Evolutionary conservation across 192 early-diverging fungal genomes (phyloP), one percentile per base, ranked within the genome.

Genomic region (Coemansia sp.): DNA sequence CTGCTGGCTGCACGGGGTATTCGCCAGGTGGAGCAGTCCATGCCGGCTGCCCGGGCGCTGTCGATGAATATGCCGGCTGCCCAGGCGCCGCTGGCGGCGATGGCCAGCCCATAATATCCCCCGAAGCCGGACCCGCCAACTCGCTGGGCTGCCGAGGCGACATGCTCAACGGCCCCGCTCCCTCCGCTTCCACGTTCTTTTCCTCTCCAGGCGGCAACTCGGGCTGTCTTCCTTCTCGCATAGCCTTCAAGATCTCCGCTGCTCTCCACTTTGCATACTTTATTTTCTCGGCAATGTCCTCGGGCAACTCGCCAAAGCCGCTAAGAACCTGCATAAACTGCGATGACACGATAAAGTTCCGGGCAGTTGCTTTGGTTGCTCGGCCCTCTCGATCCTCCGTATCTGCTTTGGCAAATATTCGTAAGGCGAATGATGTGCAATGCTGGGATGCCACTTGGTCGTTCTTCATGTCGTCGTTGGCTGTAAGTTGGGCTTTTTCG

Each of bases 211-310:
- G 82, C 47, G 86, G 85, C 28, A 82, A 66, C 2, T 45, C 64
- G 16, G 93, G 92, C 12, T 40, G 52, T 23, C 89, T 80, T 3
- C 95, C 96, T 62, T 96, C 94, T 14, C 88, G 77, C 15, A 94
- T 62, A 1, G 93, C 91, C 63, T 92, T 96, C 26, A 94, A 76
- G 26, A 99, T 99, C 62, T 97, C 92, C 0, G 89, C 84, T 3
- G 95, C 95, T 47, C 96, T 90, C 87, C 90, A 99, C 62, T 96
- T 95, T 1, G 95, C 85, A 65, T 99, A 99, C 58, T 87, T 91
- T 52, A 97, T 89, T 71, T 96, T 99, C 56, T 91, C 87, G 1
- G 43, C 48, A 26, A 88, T 66, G 39, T 88, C 90, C 5, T 81
- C 57, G 14, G 84, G 82, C 20, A 92, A 56, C 2, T 86, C 83